Base-by-base conservation (phyloP, 2,329 filamentous ascomycete species). In the Xylaria sp. region DNA sequence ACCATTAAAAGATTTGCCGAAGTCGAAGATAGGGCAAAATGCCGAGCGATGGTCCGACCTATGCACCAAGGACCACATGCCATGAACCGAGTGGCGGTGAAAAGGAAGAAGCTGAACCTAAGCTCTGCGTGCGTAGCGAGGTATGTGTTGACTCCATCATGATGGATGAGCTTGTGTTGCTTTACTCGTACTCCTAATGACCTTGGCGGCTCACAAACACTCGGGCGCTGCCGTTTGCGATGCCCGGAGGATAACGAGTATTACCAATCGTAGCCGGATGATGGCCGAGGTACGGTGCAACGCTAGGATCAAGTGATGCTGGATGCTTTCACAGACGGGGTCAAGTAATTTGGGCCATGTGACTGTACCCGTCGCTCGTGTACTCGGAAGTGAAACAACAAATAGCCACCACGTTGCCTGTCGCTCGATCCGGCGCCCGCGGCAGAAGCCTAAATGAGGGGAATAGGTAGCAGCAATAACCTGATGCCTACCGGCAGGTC, bases 401-500 rank as follows among this genome's bases (percentile, higher is more conserved):
- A 61, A 63, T 62, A 60, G 62, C 60, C 55, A 58, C 60, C 59
- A 62, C 58, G 54, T 54, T 62, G 57, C 57, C 59, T 55, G 62
- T 60, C 57, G 54, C 53, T 60, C 57, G 59, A 62, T 59, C 59
- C 61, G 59, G 59, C 59, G 57, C 59, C 59, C 60, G 58, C 53
- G 54, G 57, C 46, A 58, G 60, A 55, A 57, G 54, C 58, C 60
- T 46, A 58, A 53, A 60, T 60, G 63, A 57, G 61, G 59, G 54
- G 59, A 59, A 64, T 51, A 51, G 19, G 23, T 6, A 51, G 2
- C 11, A 51, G 11, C 34, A 16, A 2, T 7, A 1, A n/a, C 10
- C 8, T 51, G 34, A 16, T 46, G 42, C 5, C 5, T 6, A 4
- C n/a, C 13, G 5, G 5, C n/a, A 46, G 11, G 5, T n/a, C n/a